These are phyloP conservation scores for Leccinum disarticulatum DNA, from an alignment of 768 basidiomycete species.

Conservation along the genomic window DNA sequence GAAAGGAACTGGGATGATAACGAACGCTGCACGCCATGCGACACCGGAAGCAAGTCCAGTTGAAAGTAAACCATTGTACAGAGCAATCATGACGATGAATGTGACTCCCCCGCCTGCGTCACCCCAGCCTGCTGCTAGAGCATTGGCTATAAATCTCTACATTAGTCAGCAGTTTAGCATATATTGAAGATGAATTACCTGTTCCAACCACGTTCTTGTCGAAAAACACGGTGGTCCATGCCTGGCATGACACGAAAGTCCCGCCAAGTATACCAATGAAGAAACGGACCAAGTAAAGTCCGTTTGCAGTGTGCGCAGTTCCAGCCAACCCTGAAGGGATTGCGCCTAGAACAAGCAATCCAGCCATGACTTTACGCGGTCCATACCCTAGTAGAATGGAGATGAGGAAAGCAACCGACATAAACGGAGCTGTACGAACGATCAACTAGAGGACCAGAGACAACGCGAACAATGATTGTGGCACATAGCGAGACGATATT, in stretches of 20 bases:
- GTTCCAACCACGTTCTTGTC: constrained; percentile 48
- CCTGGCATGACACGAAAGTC: constrained; percentile 60
- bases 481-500: constrained; percentile 48
- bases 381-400: constrained; percentile 39
- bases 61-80: constrained; percentile 41
- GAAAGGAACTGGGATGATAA: constrained; percentile 54
- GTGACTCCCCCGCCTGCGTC: constrained; percentile 48
- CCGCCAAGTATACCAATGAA: constrained; percentile 62
- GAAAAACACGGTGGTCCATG: constrained; percentile 62
- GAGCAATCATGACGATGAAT: constrained; percentile 55
- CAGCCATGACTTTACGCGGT: constrained; percentile 56
- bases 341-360: constrained; percentile 50
- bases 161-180: constrained; percentile 23
- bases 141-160: constrained; percentile 40
- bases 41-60: constrained; percentile 39
- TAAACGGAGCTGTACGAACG: constrained; percentile 19
- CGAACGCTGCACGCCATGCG: constrained; percentile 59
- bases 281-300: constrained; percentile 49
- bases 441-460: constrained; percentile 52
- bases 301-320: constrained; percentile 39
- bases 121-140: constrained; percentile 58
- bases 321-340: constrained; percentile 62
- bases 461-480: constrained; percentile 48
- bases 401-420: neutral
- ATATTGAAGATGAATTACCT: constrained; percentile 12